Percentiles rank a stretch among this genome's conserved stretches.
Conservation (phyloP, 108 stramenopile species). For the Cyclostephanos invisitatus region DNA sequence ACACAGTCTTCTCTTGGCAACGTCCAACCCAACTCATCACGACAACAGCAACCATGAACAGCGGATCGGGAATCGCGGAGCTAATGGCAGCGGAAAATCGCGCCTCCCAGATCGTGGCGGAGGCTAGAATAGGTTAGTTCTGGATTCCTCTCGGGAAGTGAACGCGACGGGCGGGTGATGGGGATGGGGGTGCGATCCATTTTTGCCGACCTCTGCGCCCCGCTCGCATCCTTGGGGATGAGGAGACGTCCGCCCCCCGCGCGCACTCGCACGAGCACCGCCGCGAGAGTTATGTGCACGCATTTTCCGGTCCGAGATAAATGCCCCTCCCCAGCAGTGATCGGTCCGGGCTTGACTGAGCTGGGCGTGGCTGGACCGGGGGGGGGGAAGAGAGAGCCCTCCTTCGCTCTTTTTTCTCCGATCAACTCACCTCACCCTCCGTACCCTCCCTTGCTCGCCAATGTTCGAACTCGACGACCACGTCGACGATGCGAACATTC, state of each 20-base stretch:
- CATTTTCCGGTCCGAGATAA: no score
- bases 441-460: not conserved
- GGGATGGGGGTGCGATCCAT: not conserved
- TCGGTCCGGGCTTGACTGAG: no score
- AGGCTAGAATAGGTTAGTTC: slow-evolving; percentile 91
- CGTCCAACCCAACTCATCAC: no score
- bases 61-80: slow-evolving; percentile 92
- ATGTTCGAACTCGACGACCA: not conserved
- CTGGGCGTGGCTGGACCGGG: no score
- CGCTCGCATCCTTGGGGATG: no score
- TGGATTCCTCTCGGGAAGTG: no score
- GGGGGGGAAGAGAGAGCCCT: not conserved
- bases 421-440: not conserved
- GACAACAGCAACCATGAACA: slow-evolving; percentile 64
- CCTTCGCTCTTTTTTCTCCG: not conserved
- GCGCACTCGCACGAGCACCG: no score
- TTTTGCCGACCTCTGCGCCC: not conserved
- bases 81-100: slow-evolving; percentile 94
- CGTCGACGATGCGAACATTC: not conserved
- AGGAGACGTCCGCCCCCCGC: not conserved
- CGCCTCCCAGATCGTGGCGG: slow-evolving; percentile 93
- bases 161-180: not conserved
- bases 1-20: no score
- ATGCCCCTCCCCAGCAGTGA: no score
- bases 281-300: no score